phyloP scores from a whole-genome alignment of 2,329 filamentous ascomycete genomes.

The Cladophialophora carrionii region DNA sequence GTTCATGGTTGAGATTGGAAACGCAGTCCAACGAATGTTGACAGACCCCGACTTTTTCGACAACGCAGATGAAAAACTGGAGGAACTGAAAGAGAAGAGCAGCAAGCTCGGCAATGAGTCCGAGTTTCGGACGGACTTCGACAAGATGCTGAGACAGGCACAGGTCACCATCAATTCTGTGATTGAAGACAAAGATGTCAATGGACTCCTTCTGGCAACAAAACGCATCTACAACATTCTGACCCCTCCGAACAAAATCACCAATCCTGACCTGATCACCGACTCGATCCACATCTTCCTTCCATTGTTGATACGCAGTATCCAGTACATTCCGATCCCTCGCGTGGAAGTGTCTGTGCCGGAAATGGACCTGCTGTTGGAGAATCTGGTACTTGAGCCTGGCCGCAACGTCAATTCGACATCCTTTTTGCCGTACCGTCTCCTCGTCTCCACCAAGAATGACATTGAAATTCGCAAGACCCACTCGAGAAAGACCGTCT shows the following conservation, averaged over 20 bases:
- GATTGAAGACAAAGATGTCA: constrained; percentile 70
- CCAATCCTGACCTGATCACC: constrained; percentile 71
- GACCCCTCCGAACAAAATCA: constrained; percentile 65
- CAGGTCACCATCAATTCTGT: constrained; percentile 70
- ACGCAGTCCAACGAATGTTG: constrained; percentile 76
- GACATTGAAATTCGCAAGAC: constrained; percentile 84
- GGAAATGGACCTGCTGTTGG: constrained; percentile 79
- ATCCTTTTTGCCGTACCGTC: constrained; percentile 84
- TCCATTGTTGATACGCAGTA: constrained; percentile 71
- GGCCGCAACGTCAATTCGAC: constrained; percentile 80
- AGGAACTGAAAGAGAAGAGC: constrained; percentile 61
- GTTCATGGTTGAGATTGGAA: constrained; percentile 72
- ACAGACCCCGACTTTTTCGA: constrained; percentile 87
- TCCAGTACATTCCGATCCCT: constrained; percentile 89
- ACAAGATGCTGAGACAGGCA: constrained; percentile 70
- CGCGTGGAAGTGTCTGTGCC: constrained; percentile 85
- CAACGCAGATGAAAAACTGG: constrained; percentile 67
- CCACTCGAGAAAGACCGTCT: constrained; percentile 66
- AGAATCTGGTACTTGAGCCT: constrained; percentile 88
- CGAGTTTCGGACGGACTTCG: constrained; percentile 71
- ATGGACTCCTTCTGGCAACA: constrained; percentile 68
- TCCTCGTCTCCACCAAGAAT: constrained; percentile 81
- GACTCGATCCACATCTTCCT: constrained; percentile 81
- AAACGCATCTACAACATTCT: constrained; percentile 70
- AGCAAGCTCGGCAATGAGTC: constrained; percentile 65